Base-by-base conservation (phyloP, 163 green algal species). In the Coccomyxa subellipsoidea region DNA sequence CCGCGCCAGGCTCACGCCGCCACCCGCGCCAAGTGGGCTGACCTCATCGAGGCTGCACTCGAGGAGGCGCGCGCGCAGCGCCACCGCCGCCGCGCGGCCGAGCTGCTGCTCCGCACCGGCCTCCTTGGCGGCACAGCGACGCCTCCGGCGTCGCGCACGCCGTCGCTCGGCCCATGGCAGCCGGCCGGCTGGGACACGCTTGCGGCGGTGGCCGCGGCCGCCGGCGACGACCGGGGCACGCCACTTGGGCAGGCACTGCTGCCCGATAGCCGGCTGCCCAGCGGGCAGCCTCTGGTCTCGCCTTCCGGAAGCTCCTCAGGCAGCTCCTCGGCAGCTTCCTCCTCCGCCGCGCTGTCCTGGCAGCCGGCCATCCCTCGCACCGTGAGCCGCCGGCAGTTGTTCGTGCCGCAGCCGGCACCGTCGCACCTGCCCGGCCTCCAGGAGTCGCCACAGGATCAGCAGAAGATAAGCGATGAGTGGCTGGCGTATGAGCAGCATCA, bases 381-480 rank as follows among this genome's bases (percentile, higher is more conserved):
- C 27, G 8, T 73, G 21, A 73, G 66, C 66, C 27, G 66, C 10
- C 27, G 66, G 66, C 27, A 73, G 29, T 23, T 73, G 29, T 73
- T 73, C 27, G 66, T 73, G 29, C 66, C 66, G 66, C 21, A 1
- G 0, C 66, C 27, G 21, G n/a, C 66, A n/a, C 66, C 21, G 27
- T n/a, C 8, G 27, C 66, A 36, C 2, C 66, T 34, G 18, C 29
- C n/a, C 21, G 66, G 27, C 66, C 27, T 73, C 47, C 21, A 59
- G 47, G 47, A 59, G 47, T 8, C 23, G 47, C 47, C 47, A 18
- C 15, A 59, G 4, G 47, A 12, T 5, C 47, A 59, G 47, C 47
- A 59, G 66, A 23, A 73, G 66, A 73, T 73, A 18, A 73, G 66
- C 66, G 66, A 73, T 32, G 66, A 73, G 66, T 73, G 66, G 66